These are phyloP conservation scores for Infundibulicybe gibba DNA, from an alignment of 768 basidiomycete species.

Conservation along the genomic window DNA sequence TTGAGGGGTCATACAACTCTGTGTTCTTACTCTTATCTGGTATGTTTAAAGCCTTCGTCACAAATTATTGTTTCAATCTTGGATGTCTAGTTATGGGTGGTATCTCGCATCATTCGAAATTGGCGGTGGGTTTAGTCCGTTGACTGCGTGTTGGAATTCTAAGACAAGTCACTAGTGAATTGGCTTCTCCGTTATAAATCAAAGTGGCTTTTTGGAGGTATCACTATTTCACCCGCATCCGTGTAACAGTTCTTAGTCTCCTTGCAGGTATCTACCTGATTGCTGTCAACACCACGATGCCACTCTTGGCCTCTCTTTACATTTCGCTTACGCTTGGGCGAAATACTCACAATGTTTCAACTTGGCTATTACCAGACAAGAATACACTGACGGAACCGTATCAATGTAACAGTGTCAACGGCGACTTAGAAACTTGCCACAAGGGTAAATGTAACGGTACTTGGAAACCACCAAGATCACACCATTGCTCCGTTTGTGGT, in stretches of 20 bases:
- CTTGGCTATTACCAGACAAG: conserved; percentile 26
- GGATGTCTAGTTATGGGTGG: conserved; percentile 26
- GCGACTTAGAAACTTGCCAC: conserved; percentile 28
- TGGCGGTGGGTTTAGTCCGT: conserved; percentile 18
- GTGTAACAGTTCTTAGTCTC: background rate
- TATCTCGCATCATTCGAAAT: conserved; percentile 27
- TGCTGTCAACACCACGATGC: conserved; percentile 19
- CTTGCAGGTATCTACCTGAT: conserved; percentile 25
- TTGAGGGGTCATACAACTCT: background rate
- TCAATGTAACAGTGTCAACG: conserved; percentile 27
- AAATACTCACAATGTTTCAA: conserved; percentile 25
- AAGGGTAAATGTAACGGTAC: conserved; percentile 28
- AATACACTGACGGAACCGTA: conserved; percentile 32
- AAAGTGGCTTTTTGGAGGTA: conserved; percentile 18
- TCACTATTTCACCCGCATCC: background rate
- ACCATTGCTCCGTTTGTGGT: conserved; percentile 42
- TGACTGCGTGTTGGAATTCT: background rate
- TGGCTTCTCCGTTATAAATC: conserved; percentile 23
- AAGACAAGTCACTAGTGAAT: conserved; percentile 13
- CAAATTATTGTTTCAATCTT: background rate
- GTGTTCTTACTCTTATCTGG: background rate
- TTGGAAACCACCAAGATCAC: conserved; percentile 41
- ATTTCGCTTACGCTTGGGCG: conserved; percentile 28
- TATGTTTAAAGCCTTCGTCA: background rate
- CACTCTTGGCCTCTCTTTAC: conserved; percentile 25